phyloP scores from a whole-genome alignment of 805 yeast genomes.

The Sungouiella blattae region DNA sequence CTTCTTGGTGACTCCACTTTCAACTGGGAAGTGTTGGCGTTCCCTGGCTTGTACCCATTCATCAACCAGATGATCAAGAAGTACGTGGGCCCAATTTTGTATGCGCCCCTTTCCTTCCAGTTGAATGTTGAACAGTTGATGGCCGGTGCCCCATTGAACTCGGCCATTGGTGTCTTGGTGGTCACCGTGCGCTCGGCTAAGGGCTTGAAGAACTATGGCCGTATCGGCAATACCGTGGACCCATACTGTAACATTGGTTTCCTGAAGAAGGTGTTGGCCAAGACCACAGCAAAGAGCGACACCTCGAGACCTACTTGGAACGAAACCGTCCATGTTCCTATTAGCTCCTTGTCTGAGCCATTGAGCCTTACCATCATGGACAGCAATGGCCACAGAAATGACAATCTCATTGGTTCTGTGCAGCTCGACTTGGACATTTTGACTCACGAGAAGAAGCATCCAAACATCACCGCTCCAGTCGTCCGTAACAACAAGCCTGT shows the following conservation, averaged over 20 bases:
- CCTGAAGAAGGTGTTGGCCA: conserved; percentile 54
- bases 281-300: conserved; percentile 65
- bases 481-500: conserved; percentile 80
- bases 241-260: conserved; percentile 81
- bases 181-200: conserved; percentile 64
- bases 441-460: conserved; percentile 48
- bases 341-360: conserved; percentile 79
- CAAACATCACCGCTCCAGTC: conserved; percentile 51
- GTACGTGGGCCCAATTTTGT: conserved; percentile 83
- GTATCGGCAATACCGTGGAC: conserved; percentile 77
- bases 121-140: conserved; percentile 86
- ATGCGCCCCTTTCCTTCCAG: conserved; percentile 90
- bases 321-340: conserved; percentile 67
- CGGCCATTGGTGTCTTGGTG: conserved; percentile 84
- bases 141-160: conserved; percentile 73
- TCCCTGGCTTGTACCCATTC: conserved; percentile 84
- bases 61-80: conserved; percentile 82
- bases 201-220: conserved; percentile 64
- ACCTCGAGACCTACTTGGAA: conserved; percentile 80
- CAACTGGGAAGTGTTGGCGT: conserved; percentile 79
- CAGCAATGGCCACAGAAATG: conserved; percentile 71
- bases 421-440: conserved; percentile 70
- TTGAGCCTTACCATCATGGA: conserved; percentile 69
- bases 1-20: conserved; percentile 76
- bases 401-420: conserved; percentile 73